These are phyloP conservation scores for Thermomyces lanuginosus DNA, from an alignment of 2,329 filamentous ascomycete species.

Conservation along the genomic window DNA sequence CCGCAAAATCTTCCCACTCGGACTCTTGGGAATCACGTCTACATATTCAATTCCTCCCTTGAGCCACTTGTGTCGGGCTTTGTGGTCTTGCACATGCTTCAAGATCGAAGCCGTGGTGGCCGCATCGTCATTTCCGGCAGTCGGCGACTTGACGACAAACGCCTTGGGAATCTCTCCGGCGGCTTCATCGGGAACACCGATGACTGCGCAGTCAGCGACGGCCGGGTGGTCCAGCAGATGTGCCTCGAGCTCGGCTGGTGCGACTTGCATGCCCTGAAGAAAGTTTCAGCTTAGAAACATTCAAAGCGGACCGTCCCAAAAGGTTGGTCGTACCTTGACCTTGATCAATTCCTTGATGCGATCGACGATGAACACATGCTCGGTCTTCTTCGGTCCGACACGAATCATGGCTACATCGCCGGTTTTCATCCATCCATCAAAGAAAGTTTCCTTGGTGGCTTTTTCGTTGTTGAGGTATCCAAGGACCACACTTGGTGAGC, in stretches of 20 bases:
- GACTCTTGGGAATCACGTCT: slow-evolving; percentile 43
- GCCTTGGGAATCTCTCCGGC: slow-evolving; percentile 49
- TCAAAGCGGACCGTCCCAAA: background rate
- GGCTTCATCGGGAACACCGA: slow-evolving; percentile 49
- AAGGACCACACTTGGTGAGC: slow-evolving; percentile 58
- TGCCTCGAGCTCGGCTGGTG: slow-evolving; percentile 67
- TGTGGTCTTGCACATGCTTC: slow-evolving; percentile 44
- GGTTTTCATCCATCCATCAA: slow-evolving; percentile 65
- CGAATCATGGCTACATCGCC: slow-evolving; percentile 68
- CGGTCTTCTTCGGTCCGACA: slow-evolving; percentile 46
- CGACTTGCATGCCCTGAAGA: slow-evolving; percentile 58
- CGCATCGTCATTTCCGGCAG: slow-evolving; percentile 37
- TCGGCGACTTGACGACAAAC: slow-evolving; percentile 43
- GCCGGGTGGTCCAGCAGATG: slow-evolving; percentile 57
- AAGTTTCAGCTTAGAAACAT: slow-evolving; percentile 4
- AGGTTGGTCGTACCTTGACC: slow-evolving; percentile 42
- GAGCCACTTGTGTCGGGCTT: slow-evolving; percentile 47
- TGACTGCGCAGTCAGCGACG: slow-evolving; percentile 66
- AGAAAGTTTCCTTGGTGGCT: slow-evolving; percentile 66
- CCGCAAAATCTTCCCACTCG: slow-evolving; percentile 47
- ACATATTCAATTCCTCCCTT: slow-evolving; percentile 44
- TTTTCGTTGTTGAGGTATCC: slow-evolving; percentile 79
- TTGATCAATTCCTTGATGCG: slow-evolving; percentile 66
- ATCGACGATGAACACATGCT: slow-evolving; percentile 76
- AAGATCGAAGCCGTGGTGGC: slow-evolving; percentile 35